These are phyloP conservation scores for Salix dunnii DNA, from an alignment of 345 rosid species.

Conservation along the genomic window DNA sequence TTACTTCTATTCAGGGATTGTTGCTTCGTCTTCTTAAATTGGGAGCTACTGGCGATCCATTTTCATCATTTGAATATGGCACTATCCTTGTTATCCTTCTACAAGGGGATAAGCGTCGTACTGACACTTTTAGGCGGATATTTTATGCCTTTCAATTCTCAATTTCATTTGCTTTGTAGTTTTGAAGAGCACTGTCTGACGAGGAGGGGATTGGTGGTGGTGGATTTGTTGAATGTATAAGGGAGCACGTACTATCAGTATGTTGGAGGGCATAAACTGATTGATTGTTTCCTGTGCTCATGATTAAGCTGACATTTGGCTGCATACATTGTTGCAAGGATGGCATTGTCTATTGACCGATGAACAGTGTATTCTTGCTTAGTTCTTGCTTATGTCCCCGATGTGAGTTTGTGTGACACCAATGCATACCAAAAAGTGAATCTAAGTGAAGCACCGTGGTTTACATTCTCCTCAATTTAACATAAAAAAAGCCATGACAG, in stretches of 20 bases:
- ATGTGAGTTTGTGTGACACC: no score
- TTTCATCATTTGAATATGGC: conserved; percentile 98
- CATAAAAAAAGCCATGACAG: no score
- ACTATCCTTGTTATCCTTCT: conserved; percentile 76
- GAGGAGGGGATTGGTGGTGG: conserved; percentile 99
- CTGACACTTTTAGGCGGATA: conserved; percentile 14
- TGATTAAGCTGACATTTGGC: conserved; percentile 30
- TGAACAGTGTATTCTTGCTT: conserved; percentile 66
- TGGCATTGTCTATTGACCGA: conserved; percentile 86
- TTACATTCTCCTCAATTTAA: no score
- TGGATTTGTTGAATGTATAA: conserved; percentile 94
- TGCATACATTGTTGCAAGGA: conserved; percentile 55
- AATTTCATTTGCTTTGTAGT: conserved; percentile 9
- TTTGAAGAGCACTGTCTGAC: conserved; percentile 45
- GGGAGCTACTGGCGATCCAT: conserved; percentile 91
- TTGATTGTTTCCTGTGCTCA: conserved; percentile 12
- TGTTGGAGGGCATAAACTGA: conserved; percentile 21
- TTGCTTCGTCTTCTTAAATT: conserved; percentile 93
- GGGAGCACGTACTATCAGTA: conserved; percentile 94
- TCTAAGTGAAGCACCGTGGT: no score
- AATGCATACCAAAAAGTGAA: no score
- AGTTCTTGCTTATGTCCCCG: no score
- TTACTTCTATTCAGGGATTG: conserved; percentile 53
- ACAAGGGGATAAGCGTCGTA: neutral
- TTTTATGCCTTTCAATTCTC: conserved; percentile 8